Evolutionary conservation across 805 yeast species (phyloP).

Genomic region (Metschnikowia picachoensis): DNA sequence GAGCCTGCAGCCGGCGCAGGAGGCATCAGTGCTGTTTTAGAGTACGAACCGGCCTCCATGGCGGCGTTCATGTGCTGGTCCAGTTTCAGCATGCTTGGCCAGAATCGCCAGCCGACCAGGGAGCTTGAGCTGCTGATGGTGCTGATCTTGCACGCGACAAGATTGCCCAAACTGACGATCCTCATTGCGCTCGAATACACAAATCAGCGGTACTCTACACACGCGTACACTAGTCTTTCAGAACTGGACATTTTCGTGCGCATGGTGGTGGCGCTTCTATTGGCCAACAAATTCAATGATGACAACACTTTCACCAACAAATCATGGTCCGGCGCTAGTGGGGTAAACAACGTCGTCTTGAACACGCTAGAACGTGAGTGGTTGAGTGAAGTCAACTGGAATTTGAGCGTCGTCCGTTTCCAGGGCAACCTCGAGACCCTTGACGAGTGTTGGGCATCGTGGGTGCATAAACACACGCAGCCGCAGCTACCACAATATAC

Average conservation of each 20-base stretch:
- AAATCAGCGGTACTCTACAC: constrained; percentile 50
- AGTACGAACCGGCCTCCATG: constrained; percentile 77
- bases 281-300: constrained; percentile 93
- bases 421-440: constrained; percentile 37
- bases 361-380: constrained; percentile 69
- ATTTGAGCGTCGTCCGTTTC: constrained; percentile 41
- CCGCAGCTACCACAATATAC: not conserved
- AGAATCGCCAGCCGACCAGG: constrained; percentile 39
- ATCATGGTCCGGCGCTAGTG: constrained; percentile 97
- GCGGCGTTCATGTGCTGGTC: constrained; percentile 75
- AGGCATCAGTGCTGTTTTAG: constrained; percentile 74
- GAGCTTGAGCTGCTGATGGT: constrained; percentile 57
- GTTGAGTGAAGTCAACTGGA: constrained; percentile 61
- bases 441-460: constrained; percentile 44
- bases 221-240: constrained; percentile 19
- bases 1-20: constrained; percentile 36
- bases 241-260: constrained; percentile 46
- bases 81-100: constrained; percentile 62
- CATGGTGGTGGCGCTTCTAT: constrained; percentile 64
- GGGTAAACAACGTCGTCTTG: constrained; percentile 56
- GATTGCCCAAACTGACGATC: constrained; percentile 80
- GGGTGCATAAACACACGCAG: constrained; percentile 31
- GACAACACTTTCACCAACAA: constrained; percentile 94
- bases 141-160: constrained; percentile 77
- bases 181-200: constrained; percentile 76